Conservation (phyloP, 2,329 filamentous ascomycete species). For the Fusarium sacchari region DNA sequence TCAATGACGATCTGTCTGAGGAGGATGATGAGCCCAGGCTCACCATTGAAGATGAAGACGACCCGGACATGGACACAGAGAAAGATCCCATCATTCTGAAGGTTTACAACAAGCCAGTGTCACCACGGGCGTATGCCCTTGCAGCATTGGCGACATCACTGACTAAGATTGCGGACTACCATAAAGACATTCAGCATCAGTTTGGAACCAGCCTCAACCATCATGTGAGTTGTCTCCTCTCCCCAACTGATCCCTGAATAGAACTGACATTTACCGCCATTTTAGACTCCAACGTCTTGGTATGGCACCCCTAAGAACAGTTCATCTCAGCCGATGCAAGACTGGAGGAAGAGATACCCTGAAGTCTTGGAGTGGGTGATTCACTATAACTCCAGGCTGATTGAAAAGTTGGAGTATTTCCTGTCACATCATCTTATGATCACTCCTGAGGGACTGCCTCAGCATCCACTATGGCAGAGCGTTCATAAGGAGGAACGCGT, state of each 20-base stretch:
- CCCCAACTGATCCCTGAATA: not conserved
- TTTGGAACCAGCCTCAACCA: not conserved
- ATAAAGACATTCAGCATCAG: not conserved
- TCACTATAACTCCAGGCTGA: not conserved
- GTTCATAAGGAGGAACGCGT: not conserved
- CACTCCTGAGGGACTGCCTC: not conserved
- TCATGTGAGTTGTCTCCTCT: not conserved
- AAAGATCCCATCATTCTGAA: conserved; percentile 7
- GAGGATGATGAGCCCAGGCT: not conserved
- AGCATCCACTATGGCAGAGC: not conserved
- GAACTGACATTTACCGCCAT: not conserved
- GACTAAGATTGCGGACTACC: not conserved
- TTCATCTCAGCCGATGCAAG: not conserved
- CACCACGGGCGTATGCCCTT: conserved; percentile 15
- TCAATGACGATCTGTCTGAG: conserved; percentile 13
- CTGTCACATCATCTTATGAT: not conserved
- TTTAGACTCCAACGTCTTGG: not conserved
- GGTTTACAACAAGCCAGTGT: not conserved
- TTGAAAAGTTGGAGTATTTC: not conserved
- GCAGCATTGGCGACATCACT: not conserved
- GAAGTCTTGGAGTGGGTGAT: not conserved
- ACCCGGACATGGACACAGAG: not conserved
- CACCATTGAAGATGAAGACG: not conserved
- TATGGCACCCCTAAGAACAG: not conserved
- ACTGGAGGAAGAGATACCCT: not conserved